Base-by-base conservation (phyloP, 176 grass and related monocot species). In the Musa itinerans region DNA sequence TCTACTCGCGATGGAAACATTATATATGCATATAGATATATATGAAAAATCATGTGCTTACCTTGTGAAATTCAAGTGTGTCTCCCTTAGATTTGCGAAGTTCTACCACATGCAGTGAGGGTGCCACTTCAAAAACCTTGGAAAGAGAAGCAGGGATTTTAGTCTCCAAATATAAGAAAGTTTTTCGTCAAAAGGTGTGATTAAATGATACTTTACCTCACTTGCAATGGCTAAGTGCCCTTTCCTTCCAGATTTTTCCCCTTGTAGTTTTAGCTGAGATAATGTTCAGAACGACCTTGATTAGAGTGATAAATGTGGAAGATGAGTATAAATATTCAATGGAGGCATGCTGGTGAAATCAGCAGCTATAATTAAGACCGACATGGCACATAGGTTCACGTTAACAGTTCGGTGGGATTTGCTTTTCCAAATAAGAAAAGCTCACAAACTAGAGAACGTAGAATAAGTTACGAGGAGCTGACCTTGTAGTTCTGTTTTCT, bases 401-500 rank as follows among this genome's bases (percentile, higher is more conserved):
- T 43, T 6, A 6, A 62, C 15, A 13, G 16, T 57, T 13, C 54
- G 12, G 11, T 13, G 11, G 16, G 12, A 62, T 19, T 62, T 62
- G 57, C 5, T 68, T 68, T 34, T 15, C 23, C 34, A 52, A 17
- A n/a, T 29, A 77, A 71, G 80, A 22, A 80, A 24, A 11, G 2
- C 64, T 17, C 50, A 43, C 34, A 43, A 43, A 43, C 65, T 53
- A 1, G 19, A 27, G 17, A n/a, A 85, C 1, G 67, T n/a, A 20
- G 9, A 0, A 2, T 9, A 66, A 72, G 12, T 43, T 26, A 17
- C 8, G 2, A 49, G 52, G 48, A n/a, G 9, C 21, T 10, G 61
- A 99, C 96, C 96, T 99, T 99, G 14, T 99, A 99, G 73, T 92
- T 94, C 49, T 87, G 85, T 67, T 99, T 99, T 74, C 89, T 82